Conservation (phyloP, 2,329 filamentous ascomycete genomes). For the Sporothrix humicola region DNA sequence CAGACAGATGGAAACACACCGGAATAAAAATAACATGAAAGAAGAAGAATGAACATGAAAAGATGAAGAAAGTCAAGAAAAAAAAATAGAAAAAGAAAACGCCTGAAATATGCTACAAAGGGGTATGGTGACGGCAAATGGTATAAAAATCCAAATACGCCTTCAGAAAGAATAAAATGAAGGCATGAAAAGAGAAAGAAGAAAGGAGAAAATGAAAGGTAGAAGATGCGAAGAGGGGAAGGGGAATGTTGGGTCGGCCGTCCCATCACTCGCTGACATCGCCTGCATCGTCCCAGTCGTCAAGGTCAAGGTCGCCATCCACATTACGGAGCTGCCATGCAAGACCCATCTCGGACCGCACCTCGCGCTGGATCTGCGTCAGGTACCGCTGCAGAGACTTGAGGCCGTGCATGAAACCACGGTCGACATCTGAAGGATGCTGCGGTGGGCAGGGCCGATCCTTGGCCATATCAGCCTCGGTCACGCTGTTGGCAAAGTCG, state of each 20-base stretch:
- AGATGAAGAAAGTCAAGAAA: background rate
- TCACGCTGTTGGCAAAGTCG: conserved; percentile 97
- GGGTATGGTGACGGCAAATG: conserved; percentile 30
- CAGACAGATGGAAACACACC: background rate
- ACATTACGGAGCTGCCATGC: conserved; percentile 35
- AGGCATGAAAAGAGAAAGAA: background rate
- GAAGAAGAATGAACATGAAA: background rate
- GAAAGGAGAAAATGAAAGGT: background rate
- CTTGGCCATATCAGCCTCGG: conserved; percentile 74
- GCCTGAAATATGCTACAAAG: conserved; percentile 32
- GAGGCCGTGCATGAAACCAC: conserved; percentile 86
- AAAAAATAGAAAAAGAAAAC: background rate
- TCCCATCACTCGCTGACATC: conserved; percentile 44
- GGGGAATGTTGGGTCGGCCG: no score
- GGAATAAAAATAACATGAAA: conserved; percentile 7
- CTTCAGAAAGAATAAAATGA: conserved; percentile 14
- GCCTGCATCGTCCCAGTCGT: conserved; percentile 42
- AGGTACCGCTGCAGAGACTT: conserved; percentile 82
- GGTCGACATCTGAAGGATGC: conserved; percentile 79
- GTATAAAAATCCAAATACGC: conserved; percentile 31
- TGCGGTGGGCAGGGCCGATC: conserved; percentile 76
- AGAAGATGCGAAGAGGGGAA: background rate
- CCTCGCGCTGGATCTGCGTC: conserved; percentile 81
- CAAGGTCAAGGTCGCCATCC: conserved; percentile 32
- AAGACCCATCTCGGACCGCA: conserved; percentile 61